Percentiles rank a stretch among this genome's conserved stretches.
Conservation (phyloP, 768 basidiomycete species). For the Mycena alexandri region DNA sequence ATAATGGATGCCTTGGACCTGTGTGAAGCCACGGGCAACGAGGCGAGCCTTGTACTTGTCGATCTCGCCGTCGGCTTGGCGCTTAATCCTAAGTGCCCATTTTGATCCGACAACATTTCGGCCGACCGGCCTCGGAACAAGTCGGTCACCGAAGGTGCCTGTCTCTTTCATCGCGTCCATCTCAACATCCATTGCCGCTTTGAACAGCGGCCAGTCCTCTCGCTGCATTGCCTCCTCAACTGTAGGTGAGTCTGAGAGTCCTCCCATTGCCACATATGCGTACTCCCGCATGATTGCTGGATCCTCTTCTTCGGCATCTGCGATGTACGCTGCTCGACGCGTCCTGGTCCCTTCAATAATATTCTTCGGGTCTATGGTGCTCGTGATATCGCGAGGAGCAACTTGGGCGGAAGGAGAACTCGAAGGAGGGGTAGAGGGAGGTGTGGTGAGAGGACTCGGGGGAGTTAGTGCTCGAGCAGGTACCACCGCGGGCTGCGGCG, state of each 20-base stretch:
- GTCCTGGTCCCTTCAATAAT: slow-evolving; percentile 25
- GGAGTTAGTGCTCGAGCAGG: not conserved
- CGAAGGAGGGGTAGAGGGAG: slow-evolving; percentile 15
- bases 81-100: slow-evolving; percentile 50
- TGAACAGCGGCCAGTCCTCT: slow-evolving; percentile 21
- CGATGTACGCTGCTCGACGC: slow-evolving; percentile 12
- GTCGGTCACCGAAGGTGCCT: slow-evolving; percentile 33
- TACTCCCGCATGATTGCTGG: not conserved
- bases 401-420: not conserved
- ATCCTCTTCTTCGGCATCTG: slow-evolving; percentile 7
- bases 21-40: slow-evolving; percentile 1
- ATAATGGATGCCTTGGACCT: slow-evolving; percentile 44
- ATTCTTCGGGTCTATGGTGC: slow-evolving; percentile 25
- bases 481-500: not conserved
- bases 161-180: slow-evolving; percentile 26
- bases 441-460: slow-evolving; percentile 22
- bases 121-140: slow-evolving; percentile 37
- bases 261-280: slow-evolving; percentile 24
- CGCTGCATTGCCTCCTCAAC: slow-evolving; percentile 29
- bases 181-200: slow-evolving; percentile 10
- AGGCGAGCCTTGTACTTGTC: slow-evolving; percentile 45
- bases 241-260: slow-evolving; percentile 19
- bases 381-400: slow-evolving; percentile 22
- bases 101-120: slow-evolving; percentile 40
- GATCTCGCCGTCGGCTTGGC: slow-evolving; percentile 48